Evolutionary conservation across 805 yeast species (phyloP).

Genomic region (baker's yeast (Saccharomyces cerevisiae)): DNA sequence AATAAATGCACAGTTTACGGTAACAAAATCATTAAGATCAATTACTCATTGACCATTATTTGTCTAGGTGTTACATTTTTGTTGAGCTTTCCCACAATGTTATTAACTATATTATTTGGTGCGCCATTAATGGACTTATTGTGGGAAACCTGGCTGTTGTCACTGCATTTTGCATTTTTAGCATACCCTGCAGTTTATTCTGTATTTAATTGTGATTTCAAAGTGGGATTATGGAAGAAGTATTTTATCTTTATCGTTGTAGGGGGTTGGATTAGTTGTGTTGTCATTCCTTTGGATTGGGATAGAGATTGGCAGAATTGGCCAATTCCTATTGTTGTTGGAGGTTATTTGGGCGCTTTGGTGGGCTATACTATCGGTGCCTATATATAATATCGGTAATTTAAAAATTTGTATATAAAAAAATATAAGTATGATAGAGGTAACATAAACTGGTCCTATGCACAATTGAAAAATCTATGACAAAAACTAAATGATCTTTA

Average conservation of each 20-base stretch:
- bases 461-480: neutral
- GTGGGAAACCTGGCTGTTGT: conserved; percentile 48
- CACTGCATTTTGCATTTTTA: conserved; percentile 54
- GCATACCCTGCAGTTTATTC: conserved; percentile 58
- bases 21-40: conserved; percentile 26
- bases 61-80: conserved; percentile 19
- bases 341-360: conserved; percentile 67
- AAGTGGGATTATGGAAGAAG: conserved; percentile 36
- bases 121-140: conserved; percentile 60
- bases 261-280: conserved; percentile 89
- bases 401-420: neutral
- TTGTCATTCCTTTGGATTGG: conserved; percentile 96
- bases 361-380: conserved; percentile 45
- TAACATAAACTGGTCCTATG: neutral
- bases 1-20: conserved; percentile 30
- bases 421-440: neutral
- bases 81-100: conserved; percentile 20
- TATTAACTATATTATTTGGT: conserved; percentile 57
- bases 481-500: neutral
- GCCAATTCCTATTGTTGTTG: conserved; percentile 82
- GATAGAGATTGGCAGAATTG: conserved; percentile 95
- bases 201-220: conserved; percentile 44
- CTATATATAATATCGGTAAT: conserved; percentile 13
- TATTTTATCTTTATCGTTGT: conserved; percentile 32
- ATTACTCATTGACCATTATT: conserved; percentile 16